Evolutionary conservation across 148 eudicot species (phyloP), one percentile per base, ranked within the genome.

Genomic region (Fagopyrum homotropicum): DNA sequence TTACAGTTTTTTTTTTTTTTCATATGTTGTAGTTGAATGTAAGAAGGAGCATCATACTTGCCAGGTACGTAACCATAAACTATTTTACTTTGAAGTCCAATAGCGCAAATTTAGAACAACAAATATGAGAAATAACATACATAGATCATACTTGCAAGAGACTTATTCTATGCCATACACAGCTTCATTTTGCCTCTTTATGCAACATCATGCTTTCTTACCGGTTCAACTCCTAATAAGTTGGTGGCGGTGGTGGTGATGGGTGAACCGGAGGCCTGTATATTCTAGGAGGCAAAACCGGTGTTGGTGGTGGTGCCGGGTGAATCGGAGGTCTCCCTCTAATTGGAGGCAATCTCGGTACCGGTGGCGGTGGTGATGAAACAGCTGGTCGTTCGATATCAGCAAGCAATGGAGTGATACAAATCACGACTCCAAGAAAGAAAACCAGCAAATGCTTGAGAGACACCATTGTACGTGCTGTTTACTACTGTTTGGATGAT

Each of bases 181-280:
- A 63, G 22, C 71, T 66, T 43, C 43, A 66, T 40, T 15, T 11
- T 14, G 71, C 71, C 71, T 66, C 71, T 61, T 10, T 61, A 15
- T 29, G n/a, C n/a, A n/a, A n/a, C n/a, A n/a, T n/a, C n/a, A n/a
- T 22, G 15, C 22, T 4, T 17, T 59, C 60, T 35, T 63, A n/a
- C 17, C 2, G 7, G 8, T 40, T 14, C 47, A 40, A 66, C 9
- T 14, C 71, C 47, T 66, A 66, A 46, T 4, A 15, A 30, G 16
- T 0, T 3, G 2, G 29, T 29, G 69, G 69, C 4, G 45, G 45
- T 0, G 69, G 69, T 10, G 69, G 45, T 49, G 52, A 49, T 30
- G 69, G 15, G 69, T 63, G 69, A 30, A 63, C 9, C 2, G 69
- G 69, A 29, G 69, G 69, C 16, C 69, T 63, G 15, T 5, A 4